Evolutionary conservation across 306 rosid genomes (phyloP).

Genomic region (Psophocarpus tetragonolobus): DNA sequence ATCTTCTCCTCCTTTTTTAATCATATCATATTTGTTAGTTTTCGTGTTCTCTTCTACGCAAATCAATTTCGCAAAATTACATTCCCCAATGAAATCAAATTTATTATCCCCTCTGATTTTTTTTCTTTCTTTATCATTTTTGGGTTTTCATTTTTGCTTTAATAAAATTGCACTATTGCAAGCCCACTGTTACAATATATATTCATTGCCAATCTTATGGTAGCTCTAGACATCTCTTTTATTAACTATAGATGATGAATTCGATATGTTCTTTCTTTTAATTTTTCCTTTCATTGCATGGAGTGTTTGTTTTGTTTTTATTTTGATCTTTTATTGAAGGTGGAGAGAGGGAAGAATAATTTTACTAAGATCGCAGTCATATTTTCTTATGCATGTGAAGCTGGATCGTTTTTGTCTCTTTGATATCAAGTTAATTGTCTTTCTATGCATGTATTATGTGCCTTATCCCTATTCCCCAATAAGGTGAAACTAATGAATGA

Average conservation of each 20-base stretch:
- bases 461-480: not conserved
- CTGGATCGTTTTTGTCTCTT: not conserved
- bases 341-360: not conserved
- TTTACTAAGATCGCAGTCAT: not conserved
- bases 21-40: not conserved
- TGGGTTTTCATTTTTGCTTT: not conserved
- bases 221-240: not conserved
- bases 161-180: not conserved
- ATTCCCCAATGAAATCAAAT: not conserved
- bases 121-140: not conserved
- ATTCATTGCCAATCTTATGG: not conserved
- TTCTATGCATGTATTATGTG: conserved; percentile 6
- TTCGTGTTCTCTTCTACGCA: not conserved
- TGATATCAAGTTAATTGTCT: not conserved
- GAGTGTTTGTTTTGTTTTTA: not conserved
- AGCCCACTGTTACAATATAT: not conserved
- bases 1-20: not conserved
- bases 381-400: not conserved
- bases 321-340: not conserved
- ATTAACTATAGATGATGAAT: not conserved
- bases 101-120: not conserved
- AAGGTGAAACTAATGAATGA: conserved; percentile 4
- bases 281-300: not conserved
- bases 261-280: not conserved
- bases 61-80: not conserved